Evolutionary conservation across 768 basidiomycete genomes (phyloP), one percentile per base, ranked within the genome.

Genomic region (Lentinula sp.): DNA sequence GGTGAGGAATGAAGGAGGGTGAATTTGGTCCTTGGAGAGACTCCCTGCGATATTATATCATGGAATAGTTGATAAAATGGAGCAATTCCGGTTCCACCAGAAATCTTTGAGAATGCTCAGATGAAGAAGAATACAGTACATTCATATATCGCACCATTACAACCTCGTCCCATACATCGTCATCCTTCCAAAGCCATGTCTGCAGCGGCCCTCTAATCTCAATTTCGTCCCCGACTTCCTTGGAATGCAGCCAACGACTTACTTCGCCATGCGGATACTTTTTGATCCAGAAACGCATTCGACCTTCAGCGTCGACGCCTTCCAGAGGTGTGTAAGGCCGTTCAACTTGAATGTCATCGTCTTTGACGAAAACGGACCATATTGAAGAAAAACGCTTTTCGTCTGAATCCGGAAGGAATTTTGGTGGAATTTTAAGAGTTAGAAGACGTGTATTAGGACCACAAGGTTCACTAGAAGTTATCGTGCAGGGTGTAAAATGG

Each of bases 271-370:
- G 80, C 0, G 83, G 79, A 61, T 93, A 93, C 61, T 78, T 84
- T 74, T 93, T 94, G 8, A 94, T 78, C 92, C 92, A 94, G 56
- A 94, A 83, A 40, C 75, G 75, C 77, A 94, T 86, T 50, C 76
- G 75, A 0, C 91, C 90, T 10, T 84, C 69, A 57, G 79, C 74
- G 56, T 88, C 86, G 23, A 92, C 74, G 21, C 91, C 87, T 63
- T 85, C 78, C 52, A 94, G 73, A 4, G 92, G 92, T 4, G 93
- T 94, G 68, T 93, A 94, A 11, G 90, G 86, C 58, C 92, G 74
- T 67, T 94, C 92, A 35, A 93, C 89, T 71, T 93, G 92, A 21
- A 94, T 92, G 65, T 93, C 92, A 64, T 88, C 87, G 69, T 94
- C 90, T 69, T 93, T 94, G 69, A 93, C 77, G 70, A 80, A 93